Evolutionary conservation across 352 stramenopile species (phyloP).

Genomic region (Pythium phragmiticola): DNA sequence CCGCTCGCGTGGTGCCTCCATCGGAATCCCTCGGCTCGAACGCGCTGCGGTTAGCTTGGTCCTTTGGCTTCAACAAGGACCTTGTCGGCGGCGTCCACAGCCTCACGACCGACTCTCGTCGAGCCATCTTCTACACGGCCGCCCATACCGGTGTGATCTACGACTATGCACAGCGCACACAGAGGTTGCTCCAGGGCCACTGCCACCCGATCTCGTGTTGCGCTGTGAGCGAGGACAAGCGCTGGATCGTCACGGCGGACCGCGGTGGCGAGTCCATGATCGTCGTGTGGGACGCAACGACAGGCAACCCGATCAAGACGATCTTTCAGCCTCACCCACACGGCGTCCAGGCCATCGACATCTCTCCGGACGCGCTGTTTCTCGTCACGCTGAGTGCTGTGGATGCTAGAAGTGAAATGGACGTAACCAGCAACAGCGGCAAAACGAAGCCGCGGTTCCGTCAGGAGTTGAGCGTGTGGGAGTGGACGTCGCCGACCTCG

Average conservation of each 20-base stretch:
- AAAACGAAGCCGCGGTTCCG: constrained; percentile 39
- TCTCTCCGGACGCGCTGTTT: constrained; percentile 88
- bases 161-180: constrained; percentile 84
- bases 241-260: constrained; percentile 92
- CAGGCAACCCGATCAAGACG: constrained; percentile 88
- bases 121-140: constrained; percentile 89
- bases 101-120: constrained; percentile 62
- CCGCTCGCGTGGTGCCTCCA: background rate
- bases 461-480: constrained; percentile 88
- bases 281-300: constrained; percentile 88
- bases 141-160: constrained; percentile 93
- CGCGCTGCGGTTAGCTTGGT: constrained; percentile 75
- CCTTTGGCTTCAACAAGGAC: constrained; percentile 92
- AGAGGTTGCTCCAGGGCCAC: constrained; percentile 89
- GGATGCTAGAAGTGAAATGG: constrained; percentile 10
- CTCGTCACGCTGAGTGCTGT: constrained; percentile 81
- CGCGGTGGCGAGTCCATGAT: constrained; percentile 86
- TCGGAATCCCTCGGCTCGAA: constrained; percentile 30
- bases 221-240: constrained; percentile 90
- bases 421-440: background rate
- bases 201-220: constrained; percentile 91
- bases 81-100: constrained; percentile 86
- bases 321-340: constrained; percentile 84
- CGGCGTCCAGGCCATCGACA: constrained; percentile 85
- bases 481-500: constrained; percentile 63